Evolutionary conservation across 148 eudicot genomes (phyloP).

Genomic region (Diospyros kaki): DNA sequence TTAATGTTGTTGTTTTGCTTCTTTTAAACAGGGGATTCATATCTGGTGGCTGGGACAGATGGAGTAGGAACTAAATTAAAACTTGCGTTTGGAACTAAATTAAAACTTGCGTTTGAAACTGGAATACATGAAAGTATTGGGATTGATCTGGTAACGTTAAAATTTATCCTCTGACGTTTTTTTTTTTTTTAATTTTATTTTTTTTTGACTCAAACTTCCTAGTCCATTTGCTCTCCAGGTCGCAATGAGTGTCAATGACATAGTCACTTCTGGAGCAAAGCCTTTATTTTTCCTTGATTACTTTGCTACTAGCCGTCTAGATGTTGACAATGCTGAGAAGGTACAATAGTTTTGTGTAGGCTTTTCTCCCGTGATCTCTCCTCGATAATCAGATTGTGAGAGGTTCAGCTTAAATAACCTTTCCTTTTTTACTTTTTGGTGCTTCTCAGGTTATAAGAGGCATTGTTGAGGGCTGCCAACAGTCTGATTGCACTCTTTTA

Average conservation of each 20-base stretch:
- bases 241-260: slow-evolving; percentile 99
- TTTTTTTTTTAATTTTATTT: neutral
- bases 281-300: slow-evolving; percentile 94
- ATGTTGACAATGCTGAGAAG: slow-evolving; percentile 94
- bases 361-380: neutral
- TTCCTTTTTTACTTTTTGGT: neutral
- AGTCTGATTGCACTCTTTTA: slow-evolving; percentile 79
- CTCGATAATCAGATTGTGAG: no score
- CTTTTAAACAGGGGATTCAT: slow-evolving; percentile 66
- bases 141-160: slow-evolving; percentile 73
- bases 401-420: neutral
- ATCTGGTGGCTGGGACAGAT: slow-evolving; percentile 97
- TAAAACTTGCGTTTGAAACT: slow-evolving; percentile 90
- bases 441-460: slow-evolving; percentile 79
- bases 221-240: slow-evolving; percentile 39
- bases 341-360: slow-evolving; percentile 19
- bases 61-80: slow-evolving; percentile 97
- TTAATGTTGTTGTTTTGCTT: neutral
- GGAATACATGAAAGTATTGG: slow-evolving; percentile 94
- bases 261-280: slow-evolving; percentile 91
- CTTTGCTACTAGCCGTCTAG: slow-evolving; percentile 90
- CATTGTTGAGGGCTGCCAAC: slow-evolving; percentile 88
- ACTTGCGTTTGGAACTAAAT: slow-evolving; percentile 89
- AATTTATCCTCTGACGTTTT: neutral
- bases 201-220: slow-evolving; percentile 3